Evolutionary conservation across 768 basidiomycete species (phyloP).

Genomic region (Mycena chlorophos): DNA sequence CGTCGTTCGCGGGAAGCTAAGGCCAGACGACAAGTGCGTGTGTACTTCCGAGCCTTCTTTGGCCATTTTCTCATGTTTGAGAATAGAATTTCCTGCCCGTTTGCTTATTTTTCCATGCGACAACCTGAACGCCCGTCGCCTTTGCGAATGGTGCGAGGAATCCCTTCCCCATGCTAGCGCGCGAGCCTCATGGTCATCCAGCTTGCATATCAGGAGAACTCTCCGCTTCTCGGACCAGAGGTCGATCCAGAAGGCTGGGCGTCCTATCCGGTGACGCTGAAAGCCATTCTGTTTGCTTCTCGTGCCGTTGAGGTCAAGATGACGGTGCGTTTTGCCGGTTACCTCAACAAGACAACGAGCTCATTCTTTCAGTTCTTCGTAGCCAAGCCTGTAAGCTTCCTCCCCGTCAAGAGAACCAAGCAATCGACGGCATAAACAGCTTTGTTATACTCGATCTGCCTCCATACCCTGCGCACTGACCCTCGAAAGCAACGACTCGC

Average conservation of each 20-base stretch:
- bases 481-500: conserved; percentile 9
- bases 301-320: conserved; percentile 14
- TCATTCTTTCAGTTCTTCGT: conserved; percentile 11
- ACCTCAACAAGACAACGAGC: not conserved
- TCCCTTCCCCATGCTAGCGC: not conserved
- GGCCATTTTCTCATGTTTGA: not conserved
- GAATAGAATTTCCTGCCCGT: conserved; percentile 3
- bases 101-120: conserved; percentile 20
- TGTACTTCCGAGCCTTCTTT: not conserved
- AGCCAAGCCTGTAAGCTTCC: conserved; percentile 14
- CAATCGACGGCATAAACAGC: conserved; percentile 3
- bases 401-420: not conserved
- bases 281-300: conserved; percentile 16
- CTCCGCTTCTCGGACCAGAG: conserved; percentile 15
- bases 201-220: conserved; percentile 21
- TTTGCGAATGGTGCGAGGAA: conserved; percentile 12
- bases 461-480: conserved; percentile 17
- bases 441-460: conserved; percentile 12
- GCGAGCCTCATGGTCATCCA: not conserved
- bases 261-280: conserved; percentile 1
- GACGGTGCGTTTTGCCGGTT: not conserved
- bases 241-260: conserved; percentile 19
- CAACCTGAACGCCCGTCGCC: conserved; percentile 13
- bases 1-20: conserved; percentile 16
- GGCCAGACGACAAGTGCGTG: conserved; percentile 18